Base-by-base conservation (phyloP, 352 stramenopile species). In the Phytophthora litchii region DNA sequence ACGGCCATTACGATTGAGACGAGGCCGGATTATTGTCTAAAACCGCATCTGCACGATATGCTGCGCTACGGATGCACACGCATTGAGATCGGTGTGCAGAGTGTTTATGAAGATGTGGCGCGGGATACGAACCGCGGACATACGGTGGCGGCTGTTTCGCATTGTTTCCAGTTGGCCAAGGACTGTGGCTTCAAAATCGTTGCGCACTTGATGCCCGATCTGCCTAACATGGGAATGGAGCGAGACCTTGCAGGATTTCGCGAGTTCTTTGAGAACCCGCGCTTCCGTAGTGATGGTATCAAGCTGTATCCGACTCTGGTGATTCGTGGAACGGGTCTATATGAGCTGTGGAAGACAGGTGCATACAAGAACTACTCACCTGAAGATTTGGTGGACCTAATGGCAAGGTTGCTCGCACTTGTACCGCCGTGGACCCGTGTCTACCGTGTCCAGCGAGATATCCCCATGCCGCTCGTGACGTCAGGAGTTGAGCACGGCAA, bases 151-250 rank as follows among this genome's bases (percentile, higher is more conserved):
- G 94, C 95, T 9, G 96, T 91, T 50, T 81, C 77, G 41, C 81
- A 91, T 47, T 88, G 77, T 38, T 86, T 91, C 25, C 77, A 89
- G 46, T 60, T 91, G 21, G 68, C 81, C 11, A 98, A 98, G 69
- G 96, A 99, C 76, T 98, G 92, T 54, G 96, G 96, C 0, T 99
- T 98, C 83, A 99, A 99, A 79, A 96, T 99, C 29, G 95, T 99
- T 5, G 97, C 89, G 10, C 96, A 99, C 73, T 97, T 99, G 89
- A 99, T 99, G 96, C 96, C 96, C 0, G 96, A 99, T 70, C 67
- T 99, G 45, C 96, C 96, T 7, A 98, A 98, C 76, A 98, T 97
- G 82, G 96, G 81, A n/a, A 95, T 97, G 68, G 96, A 99, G 64
- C 78, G 96, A 6, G 96, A 99, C 72, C 72, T 98, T 19, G 78